Percentiles rank a stretch among this genome's conserved stretches.
Conservation (phyloP, 2,329 filamentous ascomycete genomes). For the Colletotrichum sp. region DNA sequence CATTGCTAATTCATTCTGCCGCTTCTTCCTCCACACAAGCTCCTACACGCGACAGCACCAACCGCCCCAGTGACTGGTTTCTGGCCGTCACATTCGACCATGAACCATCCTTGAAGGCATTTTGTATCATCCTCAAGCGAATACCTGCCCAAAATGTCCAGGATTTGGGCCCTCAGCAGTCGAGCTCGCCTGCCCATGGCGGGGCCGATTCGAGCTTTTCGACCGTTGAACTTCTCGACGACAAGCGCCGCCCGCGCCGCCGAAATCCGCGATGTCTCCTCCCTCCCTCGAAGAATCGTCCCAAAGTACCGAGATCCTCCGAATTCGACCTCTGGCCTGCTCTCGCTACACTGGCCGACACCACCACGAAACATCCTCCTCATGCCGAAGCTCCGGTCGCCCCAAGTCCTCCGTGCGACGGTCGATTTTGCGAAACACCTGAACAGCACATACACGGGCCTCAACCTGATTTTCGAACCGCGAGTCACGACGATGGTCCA, state of each 20-base stretch:
- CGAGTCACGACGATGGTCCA: conserved; percentile 76
- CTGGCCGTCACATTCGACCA: background rate
- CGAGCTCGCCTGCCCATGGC: background rate
- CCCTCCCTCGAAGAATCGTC: conserved; percentile 59
- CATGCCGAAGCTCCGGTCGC: conserved; percentile 62
- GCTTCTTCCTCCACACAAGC: background rate
- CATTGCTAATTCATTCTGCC: conserved; percentile 4
- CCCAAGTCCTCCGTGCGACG: conserved; percentile 56
- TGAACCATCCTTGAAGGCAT: background rate
- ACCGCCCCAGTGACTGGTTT: background rate
- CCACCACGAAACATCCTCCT: conserved; percentile 62
- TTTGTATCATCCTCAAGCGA: fast-evolving
- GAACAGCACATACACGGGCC: conserved; percentile 76
- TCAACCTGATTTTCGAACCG: conserved; percentile 84
- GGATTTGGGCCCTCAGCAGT: background rate
- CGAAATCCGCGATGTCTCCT: conserved; percentile 54
- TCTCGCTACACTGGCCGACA: conserved; percentile 58
- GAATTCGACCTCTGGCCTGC: conserved; percentile 49
- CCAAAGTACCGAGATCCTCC: conserved; percentile 67
- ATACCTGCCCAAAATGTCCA: background rate
- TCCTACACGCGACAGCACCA: background rate
- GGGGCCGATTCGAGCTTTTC: background rate
- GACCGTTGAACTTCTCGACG: background rate
- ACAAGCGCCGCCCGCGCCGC: conserved; percentile 34
- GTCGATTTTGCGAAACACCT: conserved; percentile 72